Evolutionary conservation across 2,329 filamentous ascomycete species (phyloP), one percentile per base, ranked within the genome.

Genomic region (Xylariaceae sp.): DNA sequence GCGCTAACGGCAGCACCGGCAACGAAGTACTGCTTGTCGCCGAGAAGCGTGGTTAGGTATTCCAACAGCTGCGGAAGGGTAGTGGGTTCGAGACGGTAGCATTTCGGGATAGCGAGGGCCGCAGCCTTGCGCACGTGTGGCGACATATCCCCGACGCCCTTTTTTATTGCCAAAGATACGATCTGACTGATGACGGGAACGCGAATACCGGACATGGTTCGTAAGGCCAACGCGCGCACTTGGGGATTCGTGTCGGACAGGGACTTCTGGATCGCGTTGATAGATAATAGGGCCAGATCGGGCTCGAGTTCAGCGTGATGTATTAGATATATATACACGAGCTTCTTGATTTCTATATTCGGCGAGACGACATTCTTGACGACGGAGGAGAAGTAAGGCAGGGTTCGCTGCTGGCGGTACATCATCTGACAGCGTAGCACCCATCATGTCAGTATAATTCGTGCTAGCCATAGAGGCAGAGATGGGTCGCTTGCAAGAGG

Each of bases 261-360:
- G 9, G 92, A 96, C 73, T 96, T 97, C 69, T 99, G 94, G 64
- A 99, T 97, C 6, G 94, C 95, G 73, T 99, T 99, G 80, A 99
- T 96, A 55, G 92, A 96, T 42, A 99, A 81, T 36, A 99, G 81
- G 18, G 94, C 92, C 43, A 96, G 88, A 72, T 99, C 94, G 54
- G 92, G 94, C 67, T 97, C 94, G 60, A 91, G 85, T 70, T 97
- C 94, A 70, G 94, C 94, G 79, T 99, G 92, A 69, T 95, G 89
- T 56, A 97, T 87, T 58, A 99, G 85, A 73, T 96, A 99, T 69
- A 96, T 95, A 77, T 99, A 99, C 58, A 99, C 94, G 52, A 99
- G 84, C 72, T 97, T 97, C 74, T 96, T 95, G 72, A 97, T 92
- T 67, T 95, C 91, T 65, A 96, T 80, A 65, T 91, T 96, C 13